Evolutionary conservation across 352 stramenopile species (phyloP).

Genomic region (Bremia lactucae): DNA sequence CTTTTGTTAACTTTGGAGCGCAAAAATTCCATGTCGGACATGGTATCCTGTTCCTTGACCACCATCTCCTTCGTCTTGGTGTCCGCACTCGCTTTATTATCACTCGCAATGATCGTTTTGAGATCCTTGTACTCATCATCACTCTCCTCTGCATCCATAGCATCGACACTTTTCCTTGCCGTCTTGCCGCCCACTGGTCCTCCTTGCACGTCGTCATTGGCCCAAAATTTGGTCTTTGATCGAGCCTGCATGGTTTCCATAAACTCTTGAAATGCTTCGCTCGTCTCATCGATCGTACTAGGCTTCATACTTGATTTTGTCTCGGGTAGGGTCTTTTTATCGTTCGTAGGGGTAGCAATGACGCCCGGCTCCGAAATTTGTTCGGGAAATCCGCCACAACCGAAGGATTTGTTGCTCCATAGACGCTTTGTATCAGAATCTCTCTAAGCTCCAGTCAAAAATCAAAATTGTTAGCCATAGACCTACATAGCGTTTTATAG

Average conservation of each 20-base stretch:
- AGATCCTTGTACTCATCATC: conserved; percentile 33
- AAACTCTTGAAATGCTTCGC: conserved; percentile 79
- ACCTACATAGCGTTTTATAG: too few species aligned
- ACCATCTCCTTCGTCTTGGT: conserved; percentile 18
- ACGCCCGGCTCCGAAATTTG: conserved; percentile 16
- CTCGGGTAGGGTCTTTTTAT: conserved; percentile 11
- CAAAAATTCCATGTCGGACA: conserved; percentile 91
- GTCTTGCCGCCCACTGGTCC: conserved; percentile 16
- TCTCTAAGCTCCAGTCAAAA: conserved; percentile 22
- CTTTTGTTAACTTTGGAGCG: conserved; percentile 89
- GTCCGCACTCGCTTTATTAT: conserved; percentile 19
- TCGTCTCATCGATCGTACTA: conserved; percentile 16
- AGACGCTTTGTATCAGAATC: conserved; percentile 57
- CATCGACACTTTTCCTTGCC: conserved; percentile 17
- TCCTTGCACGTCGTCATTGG: conserved; percentile 84
- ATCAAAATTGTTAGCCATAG: too few species aligned
- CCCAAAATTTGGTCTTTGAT: conserved; percentile 85
- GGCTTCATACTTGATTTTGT: conserved; percentile 15
- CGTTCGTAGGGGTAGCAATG: conserved; percentile 5
- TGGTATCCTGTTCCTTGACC: conserved; percentile 14
- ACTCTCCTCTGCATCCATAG: conserved; percentile 22
- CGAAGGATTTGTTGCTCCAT: conserved; percentile 85
- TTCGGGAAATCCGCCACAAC: conserved; percentile 64
- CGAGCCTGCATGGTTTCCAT: conserved; percentile 86
- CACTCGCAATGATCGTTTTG: conserved; percentile 15